These are phyloP conservation scores for Pythium phragmiticola DNA, from an alignment of 352 stramenopile species.

Conservation along the genomic window DNA sequence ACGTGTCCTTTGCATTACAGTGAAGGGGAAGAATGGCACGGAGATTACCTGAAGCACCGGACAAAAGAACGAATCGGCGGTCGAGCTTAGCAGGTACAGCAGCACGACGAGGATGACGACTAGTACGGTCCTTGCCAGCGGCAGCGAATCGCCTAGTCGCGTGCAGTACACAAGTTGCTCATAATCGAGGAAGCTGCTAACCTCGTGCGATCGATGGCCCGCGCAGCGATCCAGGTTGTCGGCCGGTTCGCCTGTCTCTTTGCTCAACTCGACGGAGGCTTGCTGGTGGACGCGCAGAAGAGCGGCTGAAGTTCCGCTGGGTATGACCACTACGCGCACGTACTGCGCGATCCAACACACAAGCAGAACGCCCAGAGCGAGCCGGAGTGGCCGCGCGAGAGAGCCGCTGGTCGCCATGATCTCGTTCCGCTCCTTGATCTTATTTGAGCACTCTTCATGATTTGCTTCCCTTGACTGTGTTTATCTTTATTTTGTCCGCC, in stretches of 20 bases:
- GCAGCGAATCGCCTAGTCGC: slow-evolving; percentile 40
- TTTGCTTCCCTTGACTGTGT: background rate
- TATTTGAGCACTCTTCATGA: background rate
- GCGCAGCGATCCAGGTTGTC: slow-evolving; percentile 11
- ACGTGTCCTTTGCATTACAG: background rate
- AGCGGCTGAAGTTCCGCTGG: background rate
- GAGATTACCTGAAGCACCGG: slow-evolving; percentile 53
- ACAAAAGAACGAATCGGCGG: slow-evolving; percentile 82
- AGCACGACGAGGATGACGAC: slow-evolving; percentile 55
- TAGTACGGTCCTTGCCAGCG: slow-evolving; percentile 38
- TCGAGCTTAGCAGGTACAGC: slow-evolving; percentile 79
- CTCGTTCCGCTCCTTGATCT: background rate
- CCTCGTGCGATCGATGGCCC: background rate
- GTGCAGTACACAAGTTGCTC: slow-evolving; percentile 61
- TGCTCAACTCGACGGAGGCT: background rate
- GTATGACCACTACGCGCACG: background rate
- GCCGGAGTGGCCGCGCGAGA: slow-evolving; percentile 16
- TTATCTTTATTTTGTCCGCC: background rate
- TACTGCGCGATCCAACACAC: slow-evolving; percentile 5
- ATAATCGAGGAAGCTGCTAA: slow-evolving; percentile 66
- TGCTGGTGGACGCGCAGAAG: background rate
- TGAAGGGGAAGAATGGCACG: background rate
- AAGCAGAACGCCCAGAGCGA: slow-evolving; percentile 1
- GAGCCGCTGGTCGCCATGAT: background rate
- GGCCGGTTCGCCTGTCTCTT: background rate